These are phyloP conservation scores for Podosphaera aphanis DNA, from an alignment of 2,329 filamentous ascomycete species.

Conservation along the genomic window DNA sequence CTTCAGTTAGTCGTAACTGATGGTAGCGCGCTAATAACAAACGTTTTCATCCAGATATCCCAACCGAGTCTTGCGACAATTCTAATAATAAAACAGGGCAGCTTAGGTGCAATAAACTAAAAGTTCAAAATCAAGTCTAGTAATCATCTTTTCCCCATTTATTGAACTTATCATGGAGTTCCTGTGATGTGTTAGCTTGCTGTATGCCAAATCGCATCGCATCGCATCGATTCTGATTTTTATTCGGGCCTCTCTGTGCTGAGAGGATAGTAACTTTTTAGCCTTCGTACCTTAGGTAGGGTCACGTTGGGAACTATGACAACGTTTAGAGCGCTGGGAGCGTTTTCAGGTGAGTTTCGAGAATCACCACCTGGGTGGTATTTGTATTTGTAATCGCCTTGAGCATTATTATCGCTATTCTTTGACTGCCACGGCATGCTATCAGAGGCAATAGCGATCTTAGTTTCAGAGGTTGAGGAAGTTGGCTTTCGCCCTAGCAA, in stretches of 20 bases:
- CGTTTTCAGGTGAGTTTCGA: constrained; percentile 55
- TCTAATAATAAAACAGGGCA: too few relatives aligned
- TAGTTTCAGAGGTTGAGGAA: constrained; percentile 55
- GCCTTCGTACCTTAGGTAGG: constrained; percentile 50
- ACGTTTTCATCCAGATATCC: too few relatives aligned
- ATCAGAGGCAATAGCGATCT: constrained; percentile 48
- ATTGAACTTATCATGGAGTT: constrained; percentile 93
- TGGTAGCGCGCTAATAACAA: too few relatives aligned
- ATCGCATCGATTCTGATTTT: too few relatives aligned
- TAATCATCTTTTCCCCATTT: constrained; percentile 98
- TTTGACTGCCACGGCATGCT: constrained; percentile 83
- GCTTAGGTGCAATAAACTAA: too few relatives aligned
- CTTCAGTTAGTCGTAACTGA: too few relatives aligned
- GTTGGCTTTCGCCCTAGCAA: constrained; percentile 59
- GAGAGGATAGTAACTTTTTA: too few relatives aligned
- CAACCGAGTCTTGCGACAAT: too few relatives aligned
- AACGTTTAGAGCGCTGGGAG: constrained; percentile 83
- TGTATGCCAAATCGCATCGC: too few relatives aligned
- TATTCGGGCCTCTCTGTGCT: too few relatives aligned
- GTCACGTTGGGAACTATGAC: constrained; percentile 87
- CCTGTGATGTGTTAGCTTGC: constrained; percentile 23
- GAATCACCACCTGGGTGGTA: constrained; percentile 43
- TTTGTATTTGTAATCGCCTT: constrained; percentile 32
- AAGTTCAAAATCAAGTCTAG: constrained; percentile 3
- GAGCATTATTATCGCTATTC: constrained; percentile 29